Evolutionary conservation across 1,139 yeast species (phyloP).

Genomic region (Saccharomyces hybrid): DNA sequence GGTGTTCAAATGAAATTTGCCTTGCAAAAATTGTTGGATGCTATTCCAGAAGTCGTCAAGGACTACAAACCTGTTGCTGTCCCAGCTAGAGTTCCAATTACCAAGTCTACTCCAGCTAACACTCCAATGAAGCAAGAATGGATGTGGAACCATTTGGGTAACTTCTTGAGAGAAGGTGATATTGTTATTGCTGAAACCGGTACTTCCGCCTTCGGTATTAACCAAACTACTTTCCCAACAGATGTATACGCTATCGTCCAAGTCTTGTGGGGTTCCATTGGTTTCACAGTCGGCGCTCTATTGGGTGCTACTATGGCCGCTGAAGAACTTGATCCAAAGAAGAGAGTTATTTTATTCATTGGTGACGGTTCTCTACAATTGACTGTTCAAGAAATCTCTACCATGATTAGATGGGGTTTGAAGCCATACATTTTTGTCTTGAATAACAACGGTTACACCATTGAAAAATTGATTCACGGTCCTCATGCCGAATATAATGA

Average conservation of each 20-base stretch:
- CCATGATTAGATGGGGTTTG: conserved; percentile 72
- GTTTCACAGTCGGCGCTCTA: conserved; percentile 79
- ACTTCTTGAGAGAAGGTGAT: conserved; percentile 75
- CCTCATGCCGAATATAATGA: conserved; percentile 67
- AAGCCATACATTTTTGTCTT: conserved; percentile 77
- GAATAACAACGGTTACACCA: conserved; percentile 85
- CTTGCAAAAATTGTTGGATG: conserved; percentile 42
- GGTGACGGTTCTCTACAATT: conserved; percentile 90
- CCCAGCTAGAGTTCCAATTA: conserved; percentile 40
- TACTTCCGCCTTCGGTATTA: conserved; percentile 83
- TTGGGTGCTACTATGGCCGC: conserved; percentile 84
- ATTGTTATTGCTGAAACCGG: conserved; percentile 81
- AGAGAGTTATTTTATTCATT: conserved; percentile 72
- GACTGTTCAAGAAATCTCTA: conserved; percentile 80
- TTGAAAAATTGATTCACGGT: conserved; percentile 84
- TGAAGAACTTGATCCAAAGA: conserved; percentile 58
- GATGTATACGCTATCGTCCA: conserved; percentile 73
- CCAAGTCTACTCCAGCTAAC: conserved; percentile 36
- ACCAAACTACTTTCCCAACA: conserved; percentile 70
- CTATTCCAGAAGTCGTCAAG: conserved; percentile 35
- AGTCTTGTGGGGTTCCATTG: conserved; percentile 88
- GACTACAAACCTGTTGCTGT: conserved; percentile 42
- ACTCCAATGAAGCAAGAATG: conserved; percentile 61
- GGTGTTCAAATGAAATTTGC: conserved; percentile 73
- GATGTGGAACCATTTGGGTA: conserved; percentile 70